These are phyloP conservation scores for Pyrrhoderma noxium DNA, from an alignment of 1,284 basidiomycete genomes.

Conservation along the genomic window DNA sequence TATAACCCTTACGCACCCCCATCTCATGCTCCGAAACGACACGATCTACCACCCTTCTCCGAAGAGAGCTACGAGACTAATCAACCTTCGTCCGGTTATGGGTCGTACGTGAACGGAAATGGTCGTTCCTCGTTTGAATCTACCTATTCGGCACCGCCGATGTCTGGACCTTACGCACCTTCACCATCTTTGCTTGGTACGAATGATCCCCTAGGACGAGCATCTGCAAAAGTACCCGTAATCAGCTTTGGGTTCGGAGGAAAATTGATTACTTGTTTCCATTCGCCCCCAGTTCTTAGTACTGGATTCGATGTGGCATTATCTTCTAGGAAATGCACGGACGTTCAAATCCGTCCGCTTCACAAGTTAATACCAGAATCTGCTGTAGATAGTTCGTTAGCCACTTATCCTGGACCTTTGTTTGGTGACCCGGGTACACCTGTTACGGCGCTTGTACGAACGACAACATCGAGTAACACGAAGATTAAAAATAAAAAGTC, in stretches of 20 bases:
- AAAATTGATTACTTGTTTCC: conserved; percentile 80
- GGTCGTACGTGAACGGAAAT: conserved; percentile 5
- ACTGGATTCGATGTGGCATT: conserved; percentile 75
- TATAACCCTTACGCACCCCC: conserved; percentile 40
- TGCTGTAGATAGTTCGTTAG: conserved; percentile 48
- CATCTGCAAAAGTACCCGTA: conserved; percentile 67
- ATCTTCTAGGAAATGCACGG: conserved; percentile 61
- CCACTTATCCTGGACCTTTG: conserved; percentile 78
- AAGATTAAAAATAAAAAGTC: conserved; percentile 77
- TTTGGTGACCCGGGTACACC: conserved; percentile 69
- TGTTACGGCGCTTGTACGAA: conserved; percentile 61
- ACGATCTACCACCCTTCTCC: conserved; percentile 24
- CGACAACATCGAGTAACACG: conserved; percentile 45
- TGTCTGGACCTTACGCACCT: conserved; percentile 51
- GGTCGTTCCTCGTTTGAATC: conserved; percentile 10
- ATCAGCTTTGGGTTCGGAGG: conserved; percentile 89
- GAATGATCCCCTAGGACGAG: conserved; percentile 78
- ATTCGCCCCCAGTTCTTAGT: conserved; percentile 57
- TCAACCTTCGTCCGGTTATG: conserved; percentile 21
- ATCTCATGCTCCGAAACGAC: conserved; percentile 25
- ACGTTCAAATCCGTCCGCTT: conserved; percentile 61
- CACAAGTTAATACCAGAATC: conserved; percentile 64
- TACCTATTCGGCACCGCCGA: conserved; percentile 12
- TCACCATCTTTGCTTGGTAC: conserved; percentile 72
- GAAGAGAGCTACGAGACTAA: conserved; percentile 24